phyloP scores from a whole-genome alignment of 768 basidiomycete species.

The Lentinula boryana region DNA sequence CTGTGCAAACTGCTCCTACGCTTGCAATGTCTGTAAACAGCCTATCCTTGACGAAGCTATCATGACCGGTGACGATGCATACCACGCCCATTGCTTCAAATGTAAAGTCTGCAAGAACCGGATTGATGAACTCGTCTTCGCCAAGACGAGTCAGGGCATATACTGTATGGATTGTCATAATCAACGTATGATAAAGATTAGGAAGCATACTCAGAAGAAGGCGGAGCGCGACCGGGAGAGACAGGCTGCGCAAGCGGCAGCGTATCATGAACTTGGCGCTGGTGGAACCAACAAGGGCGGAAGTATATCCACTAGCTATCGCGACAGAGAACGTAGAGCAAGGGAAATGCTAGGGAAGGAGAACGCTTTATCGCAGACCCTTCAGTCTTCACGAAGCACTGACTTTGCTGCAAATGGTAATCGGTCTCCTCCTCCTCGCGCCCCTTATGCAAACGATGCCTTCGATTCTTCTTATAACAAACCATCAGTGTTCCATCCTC shows the following conservation, averaged over 20 bases:
- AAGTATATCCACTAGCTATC: slow-evolving; percentile 7
- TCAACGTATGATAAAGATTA: slow-evolving; percentile 90
- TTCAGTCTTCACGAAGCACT: slow-evolving; percentile 6
- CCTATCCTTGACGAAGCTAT: slow-evolving; percentile 98
- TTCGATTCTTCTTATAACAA: slow-evolving; percentile 19
- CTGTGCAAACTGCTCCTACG: slow-evolving; percentile 88
- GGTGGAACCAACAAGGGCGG: slow-evolving; percentile 2
- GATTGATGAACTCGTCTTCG: slow-evolving; percentile 97
- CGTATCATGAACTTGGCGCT: slow-evolving; percentile 30
- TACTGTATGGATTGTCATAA: slow-evolving; percentile 99
- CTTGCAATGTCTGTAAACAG: slow-evolving; percentile 89
- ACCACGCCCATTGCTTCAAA: slow-evolving; percentile 98
- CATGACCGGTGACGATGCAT: slow-evolving; percentile 98
- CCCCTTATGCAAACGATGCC: slow-evolving; percentile 30
- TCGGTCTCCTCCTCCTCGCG: slow-evolving; percentile 10
- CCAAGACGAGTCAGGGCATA: slow-evolving; percentile 96
- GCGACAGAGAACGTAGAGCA: neutral
- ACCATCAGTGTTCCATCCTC: slow-evolving; percentile 15
- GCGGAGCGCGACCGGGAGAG: slow-evolving; percentile 54
- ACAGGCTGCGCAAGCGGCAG: slow-evolving; percentile 25
- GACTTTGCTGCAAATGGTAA: slow-evolving; percentile 23
- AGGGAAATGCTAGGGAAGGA: neutral
- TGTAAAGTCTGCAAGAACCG: slow-evolving; percentile 92
- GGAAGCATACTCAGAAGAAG: slow-evolving; percentile 87
- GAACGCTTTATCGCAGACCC: neutral